phyloP scores from a whole-genome alignment of 176 grass and related monocot genomes.

The Tillandsia fasciculata region DNA sequence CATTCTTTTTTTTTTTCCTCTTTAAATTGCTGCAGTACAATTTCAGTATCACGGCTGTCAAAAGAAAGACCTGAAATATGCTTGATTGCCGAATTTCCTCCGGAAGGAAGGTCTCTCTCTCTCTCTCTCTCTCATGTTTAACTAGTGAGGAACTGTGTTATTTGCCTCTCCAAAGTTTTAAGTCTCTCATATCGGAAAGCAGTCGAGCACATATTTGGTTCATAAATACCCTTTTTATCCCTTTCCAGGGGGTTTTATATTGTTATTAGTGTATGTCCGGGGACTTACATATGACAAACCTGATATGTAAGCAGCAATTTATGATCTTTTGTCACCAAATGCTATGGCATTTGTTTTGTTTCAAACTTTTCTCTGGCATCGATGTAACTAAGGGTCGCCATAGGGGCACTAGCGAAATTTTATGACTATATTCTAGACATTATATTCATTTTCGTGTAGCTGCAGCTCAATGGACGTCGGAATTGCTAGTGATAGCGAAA shows the following conservation, averaged over 20 bases:
- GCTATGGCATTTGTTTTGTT: too few species aligned
- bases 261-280: background rate
- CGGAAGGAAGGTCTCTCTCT: conserved; percentile 24
- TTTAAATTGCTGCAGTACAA: background rate
- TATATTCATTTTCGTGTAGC: background rate
- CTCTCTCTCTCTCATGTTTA: background rate
- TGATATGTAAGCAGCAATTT: background rate
- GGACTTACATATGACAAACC: background rate
- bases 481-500: conserved; percentile 4
- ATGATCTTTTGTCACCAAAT: background rate
- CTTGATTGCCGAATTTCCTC: conserved; percentile 16
- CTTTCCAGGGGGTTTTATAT: background rate
- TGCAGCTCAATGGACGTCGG: conserved; percentile 18
- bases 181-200: too few species aligned
- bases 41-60: background rate
- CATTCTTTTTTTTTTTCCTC: too few species aligned
- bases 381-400: too few species aligned
- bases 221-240: too few species aligned
- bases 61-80: conserved; percentile 16
- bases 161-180: too few species aligned
- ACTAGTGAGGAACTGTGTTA: too few species aligned
- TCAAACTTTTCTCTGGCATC: too few species aligned
- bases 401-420: too few species aligned
- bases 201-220: too few species aligned
- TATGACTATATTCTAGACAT: background rate